Evolutionary conservation across 2,329 filamentous ascomycete species (phyloP).

Genomic region (Beauveria brongniartii): DNA sequence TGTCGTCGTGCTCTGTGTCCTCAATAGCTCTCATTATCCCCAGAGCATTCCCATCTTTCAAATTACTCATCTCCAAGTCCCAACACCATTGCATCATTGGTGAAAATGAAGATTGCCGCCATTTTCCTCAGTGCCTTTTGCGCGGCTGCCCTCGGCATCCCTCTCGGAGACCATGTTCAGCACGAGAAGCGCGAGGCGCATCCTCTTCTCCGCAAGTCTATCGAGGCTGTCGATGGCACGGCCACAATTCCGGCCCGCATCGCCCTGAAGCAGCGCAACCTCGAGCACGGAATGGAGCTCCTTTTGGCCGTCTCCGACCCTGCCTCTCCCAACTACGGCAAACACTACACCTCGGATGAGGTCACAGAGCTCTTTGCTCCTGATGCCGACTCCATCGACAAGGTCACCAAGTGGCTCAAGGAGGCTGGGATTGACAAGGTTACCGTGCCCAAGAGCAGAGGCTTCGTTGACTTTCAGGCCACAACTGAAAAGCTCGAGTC

Average conservation of each 20-base stretch:
- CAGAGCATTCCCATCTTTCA: neutral
- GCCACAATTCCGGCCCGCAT: neutral
- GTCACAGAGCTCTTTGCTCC: neutral
- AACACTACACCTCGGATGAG: slow-evolving; percentile 7
- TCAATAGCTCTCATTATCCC: neutral
- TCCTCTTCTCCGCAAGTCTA: neutral
- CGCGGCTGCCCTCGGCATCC: slow-evolving; percentile 1
- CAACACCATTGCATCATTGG: neutral
- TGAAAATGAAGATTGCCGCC: slow-evolving; percentile 1
- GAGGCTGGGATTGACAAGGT: slow-evolving; percentile 43
- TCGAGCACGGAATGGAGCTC: slow-evolving; percentile 3
- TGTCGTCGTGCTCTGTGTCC: neutral
- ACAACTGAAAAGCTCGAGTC: slow-evolving; percentile 29
- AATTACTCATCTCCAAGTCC: neutral
- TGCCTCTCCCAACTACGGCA: neutral
- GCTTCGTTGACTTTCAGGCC: slow-evolving; percentile 26
- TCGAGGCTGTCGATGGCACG: neutral
- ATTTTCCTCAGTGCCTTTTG: neutral
- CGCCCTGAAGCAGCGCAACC: slow-evolving; percentile 7
- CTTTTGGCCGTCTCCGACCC: slow-evolving; percentile 5
- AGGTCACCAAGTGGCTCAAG: slow-evolving; percentile 45
- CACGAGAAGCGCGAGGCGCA: neutral
- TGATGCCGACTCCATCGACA: slow-evolving; percentile 33
- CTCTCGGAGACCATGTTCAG: neutral
- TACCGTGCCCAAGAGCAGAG: slow-evolving; percentile 39